Conservation (phyloP, 768 basidiomycete genomes). For the Mrakia hoshinonis region DNA sequence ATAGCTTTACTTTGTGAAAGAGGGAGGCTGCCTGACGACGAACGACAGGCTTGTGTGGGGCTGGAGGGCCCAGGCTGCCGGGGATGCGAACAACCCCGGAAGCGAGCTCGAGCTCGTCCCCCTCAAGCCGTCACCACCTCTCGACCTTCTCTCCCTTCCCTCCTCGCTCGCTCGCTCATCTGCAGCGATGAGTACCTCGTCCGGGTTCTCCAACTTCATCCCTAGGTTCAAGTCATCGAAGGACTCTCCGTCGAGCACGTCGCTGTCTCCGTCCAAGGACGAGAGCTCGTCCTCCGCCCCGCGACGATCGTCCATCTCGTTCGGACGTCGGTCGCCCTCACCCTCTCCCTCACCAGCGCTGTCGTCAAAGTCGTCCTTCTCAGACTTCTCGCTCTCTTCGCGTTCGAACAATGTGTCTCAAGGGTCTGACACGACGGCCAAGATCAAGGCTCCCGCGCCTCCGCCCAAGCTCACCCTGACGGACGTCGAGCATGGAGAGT, state of each 20-base stretch:
- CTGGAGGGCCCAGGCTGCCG: no score
- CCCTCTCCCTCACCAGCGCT: constrained; percentile 18
- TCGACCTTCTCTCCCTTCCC: not conserved
- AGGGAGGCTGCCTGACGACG: no score
- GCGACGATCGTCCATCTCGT: constrained; percentile 15
- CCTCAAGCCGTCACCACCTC: no score
- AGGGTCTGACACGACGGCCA: not conserved
- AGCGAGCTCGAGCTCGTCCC: no score
- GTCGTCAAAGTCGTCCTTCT: constrained; percentile 15
- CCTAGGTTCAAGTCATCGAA: constrained; percentile 18
- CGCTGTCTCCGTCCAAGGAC: constrained; percentile 10
- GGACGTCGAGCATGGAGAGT: not conserved
- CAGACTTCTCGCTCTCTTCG: constrained; percentile 9
- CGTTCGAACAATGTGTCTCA: not conserved
- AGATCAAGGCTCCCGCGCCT: not conserved
- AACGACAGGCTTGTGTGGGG: no score
- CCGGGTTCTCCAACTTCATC: constrained; percentile 17
- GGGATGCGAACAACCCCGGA: not conserved
- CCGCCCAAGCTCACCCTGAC: constrained; percentile 27
- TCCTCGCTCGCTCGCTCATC: not conserved
- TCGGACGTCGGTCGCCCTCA: not conserved
- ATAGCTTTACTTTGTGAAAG: no score
- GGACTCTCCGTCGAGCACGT: not conserved
- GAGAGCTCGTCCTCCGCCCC: not conserved
- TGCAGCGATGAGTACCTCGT: constrained; percentile 3